Evolutionary conservation across 805 yeast species (phyloP).

Genomic region (Osmozyma mogii): DNA sequence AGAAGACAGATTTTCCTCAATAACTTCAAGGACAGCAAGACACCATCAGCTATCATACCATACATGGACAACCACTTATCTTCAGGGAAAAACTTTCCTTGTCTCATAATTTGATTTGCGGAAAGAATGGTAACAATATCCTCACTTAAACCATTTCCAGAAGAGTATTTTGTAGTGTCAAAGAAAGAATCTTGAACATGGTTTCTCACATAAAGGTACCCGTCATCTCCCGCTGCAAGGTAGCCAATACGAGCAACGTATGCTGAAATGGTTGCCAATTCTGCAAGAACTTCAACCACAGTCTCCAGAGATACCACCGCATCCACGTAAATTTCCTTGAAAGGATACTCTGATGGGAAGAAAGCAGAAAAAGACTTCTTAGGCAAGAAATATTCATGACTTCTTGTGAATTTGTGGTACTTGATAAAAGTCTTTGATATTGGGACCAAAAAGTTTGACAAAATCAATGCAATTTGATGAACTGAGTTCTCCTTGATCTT

Average conservation of each 20-base stretch:
- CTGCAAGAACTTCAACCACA: conserved; percentile 66
- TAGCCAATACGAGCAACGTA: conserved; percentile 46
- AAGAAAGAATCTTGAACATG: conserved; percentile 30
- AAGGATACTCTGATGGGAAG: conserved; percentile 65
- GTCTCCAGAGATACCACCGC: conserved; percentile 63
- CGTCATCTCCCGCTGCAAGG: conserved; percentile 32
- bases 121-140: conserved; percentile 35
- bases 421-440: conserved; percentile 44
- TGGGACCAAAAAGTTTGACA: conserved; percentile 48
- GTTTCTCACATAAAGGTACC: conserved; percentile 32
- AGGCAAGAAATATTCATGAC: conserved; percentile 42
- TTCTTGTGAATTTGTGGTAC: conserved; percentile 43
- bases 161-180: conserved; percentile 34
- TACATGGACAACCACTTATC: conserved; percentile 68
- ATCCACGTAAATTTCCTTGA: conserved; percentile 57
- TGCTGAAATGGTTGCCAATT: conserved; percentile 55
- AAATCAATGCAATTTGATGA: conserved; percentile 35
- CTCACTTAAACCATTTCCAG: conserved; percentile 36
- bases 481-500: conserved; percentile 20
- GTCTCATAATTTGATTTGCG: conserved; percentile 44
- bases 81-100: conserved; percentile 54
- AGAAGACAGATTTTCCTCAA: conserved; percentile 41
- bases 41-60: conserved; percentile 48
- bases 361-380: conserved; percentile 59
- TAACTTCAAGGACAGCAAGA: conserved; percentile 47